These are phyloP conservation scores for Hermanozyma aechmeae DNA, from an alignment of 805 yeast species.

Conservation along the genomic window DNA sequence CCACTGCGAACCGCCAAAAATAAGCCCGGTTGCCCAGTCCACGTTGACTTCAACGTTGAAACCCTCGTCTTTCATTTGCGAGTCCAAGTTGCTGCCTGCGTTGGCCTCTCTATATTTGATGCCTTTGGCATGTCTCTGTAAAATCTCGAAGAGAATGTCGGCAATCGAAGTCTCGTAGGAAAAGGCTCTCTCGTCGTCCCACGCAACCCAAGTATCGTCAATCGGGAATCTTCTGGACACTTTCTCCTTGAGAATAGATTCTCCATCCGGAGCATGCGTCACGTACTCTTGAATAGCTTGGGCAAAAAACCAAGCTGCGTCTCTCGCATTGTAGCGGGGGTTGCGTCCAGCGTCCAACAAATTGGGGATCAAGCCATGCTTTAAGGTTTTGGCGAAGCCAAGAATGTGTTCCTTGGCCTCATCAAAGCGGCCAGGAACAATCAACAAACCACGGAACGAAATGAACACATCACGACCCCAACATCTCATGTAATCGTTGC, in stretches of 20 bases:
- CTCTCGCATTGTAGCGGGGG: slow-evolving; percentile 93
- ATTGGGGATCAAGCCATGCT: slow-evolving; percentile 93
- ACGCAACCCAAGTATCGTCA: slow-evolving; percentile 69
- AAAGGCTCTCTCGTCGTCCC: slow-evolving; percentile 68
- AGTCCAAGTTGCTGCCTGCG: slow-evolving; percentile 82
- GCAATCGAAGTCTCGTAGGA: slow-evolving; percentile 58
- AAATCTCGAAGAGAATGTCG: slow-evolving; percentile 74
- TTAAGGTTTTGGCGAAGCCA: slow-evolving; percentile 81
- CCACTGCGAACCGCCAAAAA: slow-evolving; percentile 84
- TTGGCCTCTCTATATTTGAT: slow-evolving; percentile 87
- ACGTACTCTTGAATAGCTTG: slow-evolving; percentile 86
- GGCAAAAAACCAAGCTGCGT: slow-evolving; percentile 92
- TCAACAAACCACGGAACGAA: slow-evolving; percentile 70
- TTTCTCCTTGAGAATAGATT: slow-evolving; percentile 52
- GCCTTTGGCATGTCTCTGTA: slow-evolving; percentile 84
- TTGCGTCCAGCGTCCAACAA: slow-evolving; percentile 85
- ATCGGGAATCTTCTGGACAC: slow-evolving; percentile 82
- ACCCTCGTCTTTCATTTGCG: slow-evolving; percentile 89
- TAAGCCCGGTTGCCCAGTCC: slow-evolving; percentile 84
- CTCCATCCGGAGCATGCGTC: slow-evolving; percentile 58
- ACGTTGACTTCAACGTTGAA: slow-evolving; percentile 74
- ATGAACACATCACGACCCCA: slow-evolving; percentile 98
- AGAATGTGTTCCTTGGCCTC: slow-evolving; percentile 77
- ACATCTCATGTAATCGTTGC: slow-evolving; percentile 86
- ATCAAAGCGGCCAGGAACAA: slow-evolving; percentile 69